These are phyloP conservation scores for Triadica sebifera DNA, from an alignment of 345 rosid species.

Conservation along the genomic window DNA sequence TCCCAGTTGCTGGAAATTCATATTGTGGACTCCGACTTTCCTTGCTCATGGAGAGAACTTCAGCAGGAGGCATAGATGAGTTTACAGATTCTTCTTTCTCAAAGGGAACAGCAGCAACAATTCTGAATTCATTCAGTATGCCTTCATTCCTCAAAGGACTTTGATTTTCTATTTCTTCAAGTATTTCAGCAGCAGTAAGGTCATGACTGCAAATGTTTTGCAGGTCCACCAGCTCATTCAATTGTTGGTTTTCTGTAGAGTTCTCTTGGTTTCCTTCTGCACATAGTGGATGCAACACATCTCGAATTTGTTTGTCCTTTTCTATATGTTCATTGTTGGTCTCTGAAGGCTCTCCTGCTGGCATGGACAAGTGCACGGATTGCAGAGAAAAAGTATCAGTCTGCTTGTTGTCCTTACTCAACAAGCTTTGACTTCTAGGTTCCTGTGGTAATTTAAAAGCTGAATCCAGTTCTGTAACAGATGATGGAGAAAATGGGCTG, in stretches of 20 bases:
- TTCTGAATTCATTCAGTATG: constrained; percentile 15
- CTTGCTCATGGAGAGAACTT: constrained; percentile 20
- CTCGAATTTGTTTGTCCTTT: constrained; percentile 28
- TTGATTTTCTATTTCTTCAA: constrained; percentile 20
- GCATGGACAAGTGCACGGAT: constrained; percentile 17
- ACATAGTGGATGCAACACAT: not conserved
- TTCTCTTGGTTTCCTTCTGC: constrained; percentile 2
- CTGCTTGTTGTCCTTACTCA: constrained; percentile 7
- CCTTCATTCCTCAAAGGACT: constrained; percentile 16
- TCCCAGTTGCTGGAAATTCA: constrained; percentile 28
- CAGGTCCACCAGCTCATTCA: not conserved
- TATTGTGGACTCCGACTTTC: constrained; percentile 32
- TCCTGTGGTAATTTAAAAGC: constrained; percentile 13
- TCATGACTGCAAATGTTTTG: not conserved
- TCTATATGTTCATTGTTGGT: constrained; percentile 17
- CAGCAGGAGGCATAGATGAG: constrained; percentile 29
- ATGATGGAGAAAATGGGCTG: constrained; percentile 22
- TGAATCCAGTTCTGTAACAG: constrained; percentile 11
- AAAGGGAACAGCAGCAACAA: constrained; percentile 19
- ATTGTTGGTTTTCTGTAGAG: not conserved
- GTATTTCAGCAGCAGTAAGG: not conserved
- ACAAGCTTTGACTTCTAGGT: constrained; percentile 7
- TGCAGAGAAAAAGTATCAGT: constrained; percentile 12
- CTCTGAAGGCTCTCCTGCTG: constrained; percentile 13
- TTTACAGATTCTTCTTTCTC: constrained; percentile 37